Percentiles rank a stretch among this genome's conserved stretches.
Evolutionary conservation across 2,329 filamentous ascomycete species (phyloP).

Genomic region (Colletotrichum simmondsii): DNA sequence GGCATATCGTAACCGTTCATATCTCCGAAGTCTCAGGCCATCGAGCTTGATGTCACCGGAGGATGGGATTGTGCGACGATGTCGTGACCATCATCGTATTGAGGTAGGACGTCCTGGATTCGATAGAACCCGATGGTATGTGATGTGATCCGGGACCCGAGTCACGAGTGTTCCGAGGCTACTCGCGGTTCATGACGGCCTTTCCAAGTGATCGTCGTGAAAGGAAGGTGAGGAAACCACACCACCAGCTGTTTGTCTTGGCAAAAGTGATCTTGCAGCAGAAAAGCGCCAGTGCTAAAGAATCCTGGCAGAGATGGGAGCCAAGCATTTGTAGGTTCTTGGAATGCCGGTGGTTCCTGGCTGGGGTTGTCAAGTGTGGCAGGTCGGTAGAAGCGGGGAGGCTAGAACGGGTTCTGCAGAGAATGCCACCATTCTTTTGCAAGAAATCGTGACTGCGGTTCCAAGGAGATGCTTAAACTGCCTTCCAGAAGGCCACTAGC

Average conservation of each 20-base stretch:
- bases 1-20: not conserved
- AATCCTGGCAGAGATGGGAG: not conserved
- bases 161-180: not conserved
- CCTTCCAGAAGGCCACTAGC: slow-evolving; percentile 4
- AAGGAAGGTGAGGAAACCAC: slow-evolving; percentile 2
- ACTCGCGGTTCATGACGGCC: not conserved
- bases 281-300: not conserved
- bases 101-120: too few species aligned
- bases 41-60: not conserved
- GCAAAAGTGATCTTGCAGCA: not conserved
- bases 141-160: not conserved
- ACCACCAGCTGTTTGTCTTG: not conserved
- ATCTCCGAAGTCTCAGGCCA: not conserved
- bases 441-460: not conserved
- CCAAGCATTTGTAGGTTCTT: not conserved
- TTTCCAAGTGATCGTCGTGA: not conserved
- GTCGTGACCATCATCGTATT: not conserved
- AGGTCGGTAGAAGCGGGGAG: not conserved
- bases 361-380: not conserved
- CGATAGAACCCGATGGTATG: not conserved
- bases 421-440: not conserved
- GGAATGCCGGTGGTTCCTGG: slow-evolving; percentile 11
- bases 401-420: not conserved
- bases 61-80: not conserved
- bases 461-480: not conserved